phyloP scores from a whole-genome alignment of 169 alveolate species.

The Blepharisma undulans region DNA sequence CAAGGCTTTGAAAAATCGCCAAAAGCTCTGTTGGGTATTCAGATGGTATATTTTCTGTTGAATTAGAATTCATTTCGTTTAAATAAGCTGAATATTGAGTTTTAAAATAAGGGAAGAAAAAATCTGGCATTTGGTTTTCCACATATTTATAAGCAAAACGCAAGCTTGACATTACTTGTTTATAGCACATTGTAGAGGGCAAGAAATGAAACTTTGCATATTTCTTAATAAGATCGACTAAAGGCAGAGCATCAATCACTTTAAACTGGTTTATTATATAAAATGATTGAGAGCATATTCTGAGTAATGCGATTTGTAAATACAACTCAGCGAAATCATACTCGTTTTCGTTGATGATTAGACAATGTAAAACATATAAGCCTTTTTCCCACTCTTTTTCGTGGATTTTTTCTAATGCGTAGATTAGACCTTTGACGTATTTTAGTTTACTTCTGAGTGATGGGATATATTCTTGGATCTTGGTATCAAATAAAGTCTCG shows the following conservation, averaged over 20 bases:
- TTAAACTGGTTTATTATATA: not conserved
- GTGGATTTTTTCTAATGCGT: not conserved
- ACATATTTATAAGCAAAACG: not conserved
- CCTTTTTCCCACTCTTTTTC: slow-evolving; percentile 32
- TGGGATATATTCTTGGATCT: not conserved
- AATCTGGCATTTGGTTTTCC: not conserved
- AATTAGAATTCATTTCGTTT: not conserved
- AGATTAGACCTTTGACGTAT: not conserved
- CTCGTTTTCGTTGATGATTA: not conserved
- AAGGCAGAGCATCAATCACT: slow-evolving; percentile 6
- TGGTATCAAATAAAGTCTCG: not conserved
- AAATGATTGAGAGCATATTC: slow-evolving; percentile 7
- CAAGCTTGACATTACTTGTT: not conserved
- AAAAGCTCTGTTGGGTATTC: slow-evolving; percentile 7
- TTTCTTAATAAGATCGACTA: not conserved
- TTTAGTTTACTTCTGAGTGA: not conserved
- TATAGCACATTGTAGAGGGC: not conserved
- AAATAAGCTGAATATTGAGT: not conserved
- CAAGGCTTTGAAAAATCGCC: not conserved
- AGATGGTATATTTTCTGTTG: not conserved
- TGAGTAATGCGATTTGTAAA: not conserved
- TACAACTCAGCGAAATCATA: slow-evolving; percentile 12
- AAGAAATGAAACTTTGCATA: slow-evolving; percentile 21
- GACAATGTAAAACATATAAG: not conserved
- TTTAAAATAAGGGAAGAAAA: not conserved